Evolutionary conservation across 2,329 filamentous ascomycete genomes (phyloP), one percentile per base, ranked within the genome.

Genomic region (Zymoseptoria passerinii): DNA sequence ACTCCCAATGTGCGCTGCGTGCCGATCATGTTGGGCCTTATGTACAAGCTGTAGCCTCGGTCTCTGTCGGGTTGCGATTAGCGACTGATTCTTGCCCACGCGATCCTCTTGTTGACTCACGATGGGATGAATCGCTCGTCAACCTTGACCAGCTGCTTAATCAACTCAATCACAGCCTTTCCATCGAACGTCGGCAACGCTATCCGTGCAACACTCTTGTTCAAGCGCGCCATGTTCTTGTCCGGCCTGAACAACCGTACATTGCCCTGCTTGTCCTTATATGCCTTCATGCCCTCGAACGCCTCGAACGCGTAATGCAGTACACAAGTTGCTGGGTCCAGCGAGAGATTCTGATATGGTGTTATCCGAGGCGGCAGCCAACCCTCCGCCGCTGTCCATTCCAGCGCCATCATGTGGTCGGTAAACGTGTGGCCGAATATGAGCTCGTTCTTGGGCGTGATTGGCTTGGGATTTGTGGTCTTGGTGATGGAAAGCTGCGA

Each of bases 241-340:
- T 95, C 88, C 1, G 94, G 94, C 35, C 94, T 85, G 82, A 99
- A 99, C 56, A 99, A 80, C 57, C 92, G 86, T 66, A 96, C 83
- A 60, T 85, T 78, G 67, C 90, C 90, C 50, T 83, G 73, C 69
- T 82, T 84, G 77, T 95, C 90, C 76, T 92, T 95, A 82, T 99
- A 99, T 60, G 94, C 94, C 80, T 99, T 99, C 91, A 97, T 96
- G 67, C 94, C 94, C 80, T 99, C 94, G 76, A 99, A 99, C 74
- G 89, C 94, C 76, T 95, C 90, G 72, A 97, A 97, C 53, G 90
- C 94, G 76, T 99, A 99, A 82, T 99, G 94, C 78, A 99, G 92
- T 63, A 97, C 94, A 77, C 92, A 97, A 35, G 90, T 94, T 50
- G 94, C 90, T 27, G 94, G 94, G 75, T 97, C 94, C 68, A 99